A percentile compares a stretch with the other conserved stretches of the same genome.
Conservation (phyloP, 1,284 basidiomycete genomes). For the Cutaneotrichosporon mucoides region DNA sequence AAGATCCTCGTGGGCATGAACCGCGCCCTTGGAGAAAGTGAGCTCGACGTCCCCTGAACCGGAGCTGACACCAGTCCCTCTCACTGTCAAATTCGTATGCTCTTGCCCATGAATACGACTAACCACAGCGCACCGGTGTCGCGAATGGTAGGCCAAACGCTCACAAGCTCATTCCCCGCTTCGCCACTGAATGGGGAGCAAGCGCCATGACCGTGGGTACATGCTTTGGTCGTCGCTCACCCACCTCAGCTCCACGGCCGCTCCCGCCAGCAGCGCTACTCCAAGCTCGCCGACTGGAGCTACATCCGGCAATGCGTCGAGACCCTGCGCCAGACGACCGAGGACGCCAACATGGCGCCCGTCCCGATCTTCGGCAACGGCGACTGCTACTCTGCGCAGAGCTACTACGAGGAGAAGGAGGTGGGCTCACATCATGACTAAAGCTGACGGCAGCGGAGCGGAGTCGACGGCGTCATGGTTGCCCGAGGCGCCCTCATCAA, state of each 20-base stretch:
- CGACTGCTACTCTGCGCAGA: slow-evolving; percentile 80
- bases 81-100: slow-evolving; percentile 78
- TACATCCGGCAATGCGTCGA: slow-evolving; percentile 85
- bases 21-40: slow-evolving; percentile 73
- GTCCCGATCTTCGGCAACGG: slow-evolving; percentile 95
- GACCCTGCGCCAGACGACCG: slow-evolving; percentile 71
- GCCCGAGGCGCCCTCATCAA: slow-evolving; percentile 93
- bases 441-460: slow-evolving; percentile 58
- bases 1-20: slow-evolving; percentile 91
- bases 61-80: slow-evolving; percentile 55
- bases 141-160: slow-evolving; percentile 79
- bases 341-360: slow-evolving; percentile 69
- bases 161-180: slow-evolving; percentile 84
- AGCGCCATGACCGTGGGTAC: slow-evolving; percentile 69
- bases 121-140: slow-evolving; percentile 67
- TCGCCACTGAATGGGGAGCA: slow-evolving; percentile 73
- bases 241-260: slow-evolving; percentile 76
- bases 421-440: neutral
- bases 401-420: slow-evolving; percentile 63
- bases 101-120: neutral
- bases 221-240: too few species aligned
- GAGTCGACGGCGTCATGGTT: slow-evolving; percentile 93
- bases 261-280: slow-evolving; percentile 84
- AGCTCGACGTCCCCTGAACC: slow-evolving; percentile 6
- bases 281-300: slow-evolving; percentile 77